Base-by-base conservation (phyloP, 805 yeast genomes). In the Metschnikowia lunata region DNA sequence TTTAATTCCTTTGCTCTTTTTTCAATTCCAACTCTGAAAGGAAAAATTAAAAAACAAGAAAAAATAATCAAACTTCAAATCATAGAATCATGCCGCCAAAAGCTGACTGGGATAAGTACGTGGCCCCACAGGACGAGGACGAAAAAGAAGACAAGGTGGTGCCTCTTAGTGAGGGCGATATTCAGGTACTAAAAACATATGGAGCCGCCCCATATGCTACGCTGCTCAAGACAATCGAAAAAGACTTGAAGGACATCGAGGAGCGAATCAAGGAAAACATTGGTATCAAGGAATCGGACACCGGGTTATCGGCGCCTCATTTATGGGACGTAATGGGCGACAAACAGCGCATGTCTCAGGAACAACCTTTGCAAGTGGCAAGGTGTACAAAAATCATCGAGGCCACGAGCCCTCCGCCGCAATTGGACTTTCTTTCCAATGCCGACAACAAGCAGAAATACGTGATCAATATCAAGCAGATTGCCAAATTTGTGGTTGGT, bases 261-360 rank as follows among this genome's bases (percentile, higher is more conserved):
- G 75, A 79, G 18, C 80, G 89, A 54, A 95, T 95, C 58, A 91
- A 91, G 62, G 97, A 91, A 62, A 91, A 88, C 64, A 86, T 90
- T 46, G 99, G 99, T 38, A 76, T 86, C 55, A 86, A 87, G 61
- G 99, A 93, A 66, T 82, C 93, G 60, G 98, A 93, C 66, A 91
- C 99, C 1, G 99, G 99, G n/a, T 74, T 93, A 50, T 88, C 98
- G 14, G 90, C 96, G 40, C 96, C 97, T 7, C 95, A 88, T 60
- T 71, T 91, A 54, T 93, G 99, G 99, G 99, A 93, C 70, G 88
- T 91, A 38, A 80, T 83, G 75, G 98, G 97, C 26, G 99, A 93
- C 69, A 85, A 86, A 63, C 96, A 88, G 67, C 76, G 97, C 60
- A 82, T 90, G 83, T 76, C 83, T 48, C 91, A 85, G 63, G 98